phyloP scores from a whole-genome alignment of 2,329 filamentous ascomycete genomes.

The Bisporella sp. region DNA sequence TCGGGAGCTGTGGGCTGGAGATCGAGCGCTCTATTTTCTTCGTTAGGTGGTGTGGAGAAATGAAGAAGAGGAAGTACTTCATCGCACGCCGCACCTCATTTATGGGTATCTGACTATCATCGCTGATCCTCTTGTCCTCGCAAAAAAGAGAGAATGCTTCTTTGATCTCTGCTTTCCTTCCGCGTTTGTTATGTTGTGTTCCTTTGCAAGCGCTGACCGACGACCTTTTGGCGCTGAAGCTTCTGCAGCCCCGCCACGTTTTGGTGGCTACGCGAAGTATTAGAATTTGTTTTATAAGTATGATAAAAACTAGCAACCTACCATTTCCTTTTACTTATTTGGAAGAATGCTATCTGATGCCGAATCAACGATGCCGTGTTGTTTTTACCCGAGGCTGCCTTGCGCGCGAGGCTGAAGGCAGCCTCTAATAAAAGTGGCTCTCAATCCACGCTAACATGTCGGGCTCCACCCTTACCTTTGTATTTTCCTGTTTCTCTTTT shows the following conservation, averaged over 20 bases:
- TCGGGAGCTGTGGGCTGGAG: slow-evolving; percentile 61
- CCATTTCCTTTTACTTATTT: slow-evolving; percentile 1
- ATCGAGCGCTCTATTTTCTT: slow-evolving; percentile 64
- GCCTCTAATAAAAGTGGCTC: too few species aligned
- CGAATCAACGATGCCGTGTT: not conserved
- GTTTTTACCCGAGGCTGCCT: too few species aligned
- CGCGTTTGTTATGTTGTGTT: slow-evolving; percentile 75
- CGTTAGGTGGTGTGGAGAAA: slow-evolving; percentile 1
- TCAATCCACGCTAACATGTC: too few species aligned
- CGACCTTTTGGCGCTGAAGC: slow-evolving; percentile 33
- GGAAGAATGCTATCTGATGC: not conserved
- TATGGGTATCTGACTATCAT: slow-evolving; percentile 44
- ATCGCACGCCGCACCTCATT: slow-evolving; percentile 59
- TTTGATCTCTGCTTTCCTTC: slow-evolving; percentile 85
- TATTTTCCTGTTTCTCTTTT: too few species aligned
- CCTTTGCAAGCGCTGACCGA: slow-evolving; percentile 84
- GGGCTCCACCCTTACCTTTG: too few species aligned
- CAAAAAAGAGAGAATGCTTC: slow-evolving; percentile 85
- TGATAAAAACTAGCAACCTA: not conserved
- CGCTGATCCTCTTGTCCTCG: slow-evolving; percentile 63
- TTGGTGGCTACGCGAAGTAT: slow-evolving; percentile 17
- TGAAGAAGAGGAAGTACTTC: slow-evolving; percentile 42
- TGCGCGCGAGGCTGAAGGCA: too few species aligned
- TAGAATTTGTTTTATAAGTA: not conserved
- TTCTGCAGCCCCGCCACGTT: slow-evolving; percentile 20